Evolutionary conservation across 176 grass and related monocot genomes (phyloP), one percentile per base, ranked within the genome.

Genomic region (Pontederia crassipes): DNA sequence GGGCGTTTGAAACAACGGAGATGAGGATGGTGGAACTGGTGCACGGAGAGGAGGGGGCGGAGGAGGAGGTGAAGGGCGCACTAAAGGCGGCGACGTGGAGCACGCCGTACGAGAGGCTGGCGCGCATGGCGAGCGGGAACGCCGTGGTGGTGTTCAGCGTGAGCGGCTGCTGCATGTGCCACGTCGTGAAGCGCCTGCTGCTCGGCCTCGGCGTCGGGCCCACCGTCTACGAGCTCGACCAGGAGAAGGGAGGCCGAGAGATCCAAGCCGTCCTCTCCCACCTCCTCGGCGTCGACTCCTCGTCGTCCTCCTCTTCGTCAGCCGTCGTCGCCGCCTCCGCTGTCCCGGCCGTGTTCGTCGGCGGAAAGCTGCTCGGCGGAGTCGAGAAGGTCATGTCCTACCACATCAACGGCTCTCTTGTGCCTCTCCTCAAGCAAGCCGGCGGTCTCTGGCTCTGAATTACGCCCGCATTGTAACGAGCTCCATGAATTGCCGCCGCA

Each of bases 351-450:
- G 93, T 98, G 8, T 98, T 98, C 81, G 83, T 98, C 1, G 93
- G 93, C 10, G 93, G 93, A 0, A 57, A 89, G 52, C 81, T 98
- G 27, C 93, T 98, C 0, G 93, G 93, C 24, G 93, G 93, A 16
- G 93, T 98, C 1, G 87, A 98, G 17, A 92, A 86, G 65, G 79
- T 98, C 4, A 98, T 98, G 93, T 71, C 87, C 0, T 98, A 87
- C 84, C 93, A 98, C 65, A 98, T 98, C 74, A 98, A 98, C 27
- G 93, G 93, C 62, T 85, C 93, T 27, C 84, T 98, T 61, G 87
- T 98, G n/a, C 93, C 87, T 0, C 88, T 98, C 45, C 87, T 97
- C 76, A 97, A 97, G 74, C 87, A 98, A 83, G 93, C 87, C 72
- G 93, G 93, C 15, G 93, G 87, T 29, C 93, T 98, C 71, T 98